A percentile compares a stretch with the other conserved stretches of the same genome.
phyloP scores from a whole-genome alignment of 176 grass and related monocot genomes.

The Oryza nivara region DNA sequence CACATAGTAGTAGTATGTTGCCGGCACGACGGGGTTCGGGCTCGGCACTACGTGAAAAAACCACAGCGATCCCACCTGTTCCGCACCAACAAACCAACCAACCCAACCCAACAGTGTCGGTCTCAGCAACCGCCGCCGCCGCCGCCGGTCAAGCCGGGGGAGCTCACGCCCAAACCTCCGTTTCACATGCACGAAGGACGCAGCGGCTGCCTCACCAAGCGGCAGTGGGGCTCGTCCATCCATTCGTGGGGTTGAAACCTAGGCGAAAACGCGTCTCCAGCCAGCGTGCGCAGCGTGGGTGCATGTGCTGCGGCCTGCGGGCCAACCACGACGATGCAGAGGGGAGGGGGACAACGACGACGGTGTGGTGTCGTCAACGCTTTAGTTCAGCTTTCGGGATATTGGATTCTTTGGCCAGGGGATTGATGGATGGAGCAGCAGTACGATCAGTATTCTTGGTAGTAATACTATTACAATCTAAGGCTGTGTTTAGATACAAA shows the following conservation, averaged over 20 bases:
- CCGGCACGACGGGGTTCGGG: background rate
- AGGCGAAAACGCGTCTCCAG: constrained; percentile 19
- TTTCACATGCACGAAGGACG: constrained; percentile 14
- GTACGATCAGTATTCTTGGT: no score
- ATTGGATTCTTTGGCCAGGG: background rate
- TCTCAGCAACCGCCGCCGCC: background rate
- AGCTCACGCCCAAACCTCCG: background rate
- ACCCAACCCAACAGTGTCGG: background rate
- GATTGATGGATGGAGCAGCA: no score
- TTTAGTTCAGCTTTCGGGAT: background rate
- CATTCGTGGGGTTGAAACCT: background rate
- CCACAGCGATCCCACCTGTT: constrained; percentile 13
- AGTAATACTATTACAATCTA: no score
- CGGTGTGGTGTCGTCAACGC: constrained; percentile 17
- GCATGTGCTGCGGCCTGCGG: background rate
- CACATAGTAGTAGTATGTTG: no score
- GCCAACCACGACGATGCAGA: background rate
- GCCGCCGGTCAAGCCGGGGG: constrained; percentile 8
- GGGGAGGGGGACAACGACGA: no score
- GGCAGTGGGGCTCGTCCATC: background rate
- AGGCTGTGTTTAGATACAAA: no score
- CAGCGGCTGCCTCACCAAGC: background rate
- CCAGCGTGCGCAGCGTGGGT: background rate
- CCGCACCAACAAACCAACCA: background rate
- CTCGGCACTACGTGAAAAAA: background rate